phyloP scores from a whole-genome alignment of 305 asterid species.

The Plantago lanceolata region DNA sequence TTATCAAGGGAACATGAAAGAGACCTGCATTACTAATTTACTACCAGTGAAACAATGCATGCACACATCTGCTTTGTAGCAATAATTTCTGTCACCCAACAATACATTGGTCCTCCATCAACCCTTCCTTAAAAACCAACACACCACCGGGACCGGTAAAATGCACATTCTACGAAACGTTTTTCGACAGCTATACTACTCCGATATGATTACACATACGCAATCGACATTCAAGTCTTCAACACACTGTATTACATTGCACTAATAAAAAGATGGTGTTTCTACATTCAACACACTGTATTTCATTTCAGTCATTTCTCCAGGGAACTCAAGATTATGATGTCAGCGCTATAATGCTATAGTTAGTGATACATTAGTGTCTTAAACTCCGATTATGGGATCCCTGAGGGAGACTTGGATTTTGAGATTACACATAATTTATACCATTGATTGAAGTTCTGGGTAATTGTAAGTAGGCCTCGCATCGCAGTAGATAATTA shows the following conservation, averaged over 20 bases:
- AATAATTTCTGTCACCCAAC: background rate
- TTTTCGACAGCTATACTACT: no score
- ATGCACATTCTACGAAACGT: no score
- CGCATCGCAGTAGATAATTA: conserved; percentile 32
- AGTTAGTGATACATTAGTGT: conserved; percentile 1
- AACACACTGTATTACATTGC: background rate
- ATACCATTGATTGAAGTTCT: conserved; percentile 16
- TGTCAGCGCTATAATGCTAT: background rate
- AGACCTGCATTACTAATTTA: no score
- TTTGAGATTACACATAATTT: background rate
- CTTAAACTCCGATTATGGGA: conserved; percentile 2
- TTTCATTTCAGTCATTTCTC: background rate
- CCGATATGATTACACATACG: background rate
- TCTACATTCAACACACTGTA: background rate
- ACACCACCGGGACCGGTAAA: no score
- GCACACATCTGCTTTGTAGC: background rate
- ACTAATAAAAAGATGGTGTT: background rate
- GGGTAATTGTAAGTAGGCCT: conserved; percentile 31
- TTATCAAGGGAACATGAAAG: background rate
- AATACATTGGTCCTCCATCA: no score
- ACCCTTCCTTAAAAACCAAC: no score
- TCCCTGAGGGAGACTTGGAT: conserved; percentile 2
- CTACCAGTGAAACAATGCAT: no score
- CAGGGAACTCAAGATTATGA: background rate
- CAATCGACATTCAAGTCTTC: background rate